Evolutionary conservation across 176 grass and related monocot species (phyloP), one percentile per base, ranked within the genome.

Genomic region (Miscanthus lutarioriparius): DNA sequence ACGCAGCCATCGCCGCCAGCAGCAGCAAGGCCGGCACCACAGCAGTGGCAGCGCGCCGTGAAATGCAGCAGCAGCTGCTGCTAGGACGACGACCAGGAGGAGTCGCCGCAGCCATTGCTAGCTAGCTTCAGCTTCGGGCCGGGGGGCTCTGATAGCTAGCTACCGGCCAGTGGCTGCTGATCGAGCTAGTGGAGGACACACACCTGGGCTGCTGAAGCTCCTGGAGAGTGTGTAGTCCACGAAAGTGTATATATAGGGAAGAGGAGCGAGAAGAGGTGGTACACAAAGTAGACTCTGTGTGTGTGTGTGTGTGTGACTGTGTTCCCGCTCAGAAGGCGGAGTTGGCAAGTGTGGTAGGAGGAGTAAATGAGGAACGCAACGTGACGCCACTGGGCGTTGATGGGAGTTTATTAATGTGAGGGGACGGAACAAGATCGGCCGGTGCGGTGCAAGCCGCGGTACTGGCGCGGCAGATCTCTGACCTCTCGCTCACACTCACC

Each of bases 261-360:
- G 20, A 22, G 51, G 19, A 19, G 7, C 15, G 15, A 66, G 64
- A 35, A 7, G 13, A 8, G 64, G 27, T 7, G 0, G 28, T 3
- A 1, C 5, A 15, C 25, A 26, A 13, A 40, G 23, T 36, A 16
- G 5, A 75, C 45, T 30, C 22, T 81, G 58, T 44, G 17, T 79
- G 61, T 30, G 28, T 81, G 58, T 44, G 17, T 79, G 53, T 61
- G 63, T 3, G 20, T 11, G 61, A 51, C 65, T 0, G 13, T 7
- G 56, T 49, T 7, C 36, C 68, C 35, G 33, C 10, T 67, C 43
- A 20, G 40, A n/a, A 64, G 64, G 30, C 51, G 80, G 40, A 11
- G 86, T 83, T 83, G 40, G 74, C 41, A 53, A 41, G 74, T 70
- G 48, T 51, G 37, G 77, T 68, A 61, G 72, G 59, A 26, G 58